Conservation (phyloP, 2,329 filamentous ascomycete species). For the Ophiocordyceps camponoti-leonardi region DNA sequence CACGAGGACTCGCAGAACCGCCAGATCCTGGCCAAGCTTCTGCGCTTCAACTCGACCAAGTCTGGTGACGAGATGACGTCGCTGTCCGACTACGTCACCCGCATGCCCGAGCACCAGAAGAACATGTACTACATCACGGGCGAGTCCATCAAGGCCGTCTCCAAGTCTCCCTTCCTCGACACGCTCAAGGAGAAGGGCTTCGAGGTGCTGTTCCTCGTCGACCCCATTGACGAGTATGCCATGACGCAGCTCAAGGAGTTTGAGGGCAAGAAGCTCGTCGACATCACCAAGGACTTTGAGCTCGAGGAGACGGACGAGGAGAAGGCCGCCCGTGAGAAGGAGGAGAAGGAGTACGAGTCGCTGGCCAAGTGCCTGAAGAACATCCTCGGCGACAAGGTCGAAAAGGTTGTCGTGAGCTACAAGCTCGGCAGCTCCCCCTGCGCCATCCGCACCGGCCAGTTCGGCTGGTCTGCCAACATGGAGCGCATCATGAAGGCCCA, state of each 20-base stretch:
- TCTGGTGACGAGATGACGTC: slow-evolving; percentile 92
- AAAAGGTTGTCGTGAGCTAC: slow-evolving; percentile 99
- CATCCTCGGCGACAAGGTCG: slow-evolving; percentile 96
- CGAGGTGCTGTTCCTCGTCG: slow-evolving; percentile 97
- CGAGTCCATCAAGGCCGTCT: slow-evolving; percentile 95
- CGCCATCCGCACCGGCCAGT: slow-evolving; percentile 98
- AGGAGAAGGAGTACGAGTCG: slow-evolving; percentile 96
- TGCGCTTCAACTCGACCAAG: slow-evolving; percentile 98
- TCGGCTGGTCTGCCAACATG: slow-evolving; percentile 99
- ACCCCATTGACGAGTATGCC: slow-evolving; percentile 98
- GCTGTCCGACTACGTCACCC: slow-evolving; percentile 91
- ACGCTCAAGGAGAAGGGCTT: slow-evolving; percentile 98
- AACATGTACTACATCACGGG: slow-evolving; percentile 99
- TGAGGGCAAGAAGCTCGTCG: slow-evolving; percentile 99
- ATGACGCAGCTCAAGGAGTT: slow-evolving; percentile 99
- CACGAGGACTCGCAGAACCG: slow-evolving; percentile 99
- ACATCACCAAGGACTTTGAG: slow-evolving; percentile 99
- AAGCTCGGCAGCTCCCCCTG: slow-evolving; percentile 90
- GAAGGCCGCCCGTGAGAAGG: slow-evolving; percentile 86
- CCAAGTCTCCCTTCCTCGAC: slow-evolving; percentile 97
- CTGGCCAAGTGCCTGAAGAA: slow-evolving; percentile 98
- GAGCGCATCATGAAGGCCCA: slow-evolving; percentile 99
- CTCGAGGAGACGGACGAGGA: slow-evolving; percentile 99
- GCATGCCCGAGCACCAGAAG: slow-evolving; percentile 99
- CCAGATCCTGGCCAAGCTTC: slow-evolving; percentile 79